Evolutionary conservation across 2,329 filamentous ascomycete species (phyloP).

Genomic region (Ophiostoma piceae): DNA sequence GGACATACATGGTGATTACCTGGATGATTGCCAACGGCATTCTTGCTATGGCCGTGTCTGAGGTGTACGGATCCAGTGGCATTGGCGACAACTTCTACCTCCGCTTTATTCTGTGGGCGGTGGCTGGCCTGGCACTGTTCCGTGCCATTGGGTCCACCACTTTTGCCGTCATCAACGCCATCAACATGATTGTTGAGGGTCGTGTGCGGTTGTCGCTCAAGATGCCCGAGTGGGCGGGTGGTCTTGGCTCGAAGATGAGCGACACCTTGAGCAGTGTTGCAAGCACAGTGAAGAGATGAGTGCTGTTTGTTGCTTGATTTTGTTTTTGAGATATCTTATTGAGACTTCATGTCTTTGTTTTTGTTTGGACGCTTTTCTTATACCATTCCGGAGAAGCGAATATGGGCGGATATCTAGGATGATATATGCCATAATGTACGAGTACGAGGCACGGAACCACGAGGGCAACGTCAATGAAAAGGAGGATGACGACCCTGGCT

Average conservation of each 20-base stretch:
- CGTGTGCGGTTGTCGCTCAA: constrained; percentile 59
- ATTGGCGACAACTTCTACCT: constrained; percentile 85
- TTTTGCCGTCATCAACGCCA: constrained; percentile 75
- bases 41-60: constrained; percentile 86
- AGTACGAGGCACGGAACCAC: background rate
- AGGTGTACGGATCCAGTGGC: constrained; percentile 68
- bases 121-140: constrained; percentile 81
- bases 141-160: constrained; percentile 74
- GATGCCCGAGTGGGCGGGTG: constrained; percentile 48
- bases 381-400: background rate
- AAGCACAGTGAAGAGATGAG: constrained; percentile 20
- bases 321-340: background rate
- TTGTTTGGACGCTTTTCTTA: constrained; percentile 9
- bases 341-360: background rate
- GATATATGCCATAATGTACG: constrained; percentile 15
- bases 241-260: constrained; percentile 30
- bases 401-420: background rate
- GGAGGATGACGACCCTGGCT: background rate
- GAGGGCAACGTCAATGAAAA: background rate
- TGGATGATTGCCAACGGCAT: constrained; percentile 94
- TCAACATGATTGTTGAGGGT: constrained; percentile 84
- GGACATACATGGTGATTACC: constrained; percentile 93
- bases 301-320: constrained; percentile 7
- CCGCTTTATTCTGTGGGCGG: constrained; percentile 86
- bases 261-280: constrained; percentile 18